Base-by-base conservation (phyloP, 768 basidiomycete genomes). In the Heimioporus sp. region DNA sequence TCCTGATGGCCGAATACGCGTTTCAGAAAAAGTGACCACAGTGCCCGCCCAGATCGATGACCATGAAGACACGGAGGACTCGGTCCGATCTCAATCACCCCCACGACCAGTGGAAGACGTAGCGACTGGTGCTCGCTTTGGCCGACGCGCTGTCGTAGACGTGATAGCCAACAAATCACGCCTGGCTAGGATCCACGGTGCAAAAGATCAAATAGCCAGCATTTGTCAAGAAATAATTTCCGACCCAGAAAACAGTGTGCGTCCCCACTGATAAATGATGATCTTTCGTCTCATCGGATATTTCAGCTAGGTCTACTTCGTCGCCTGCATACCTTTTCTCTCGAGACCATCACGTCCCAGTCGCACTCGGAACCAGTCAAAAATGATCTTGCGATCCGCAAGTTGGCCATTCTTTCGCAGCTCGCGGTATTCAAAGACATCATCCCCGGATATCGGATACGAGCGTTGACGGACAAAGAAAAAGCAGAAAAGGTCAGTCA, bases 361-460 rank as follows among this genome's bases (percentile, higher is more conserved):
- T 75, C 84, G 3, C 85, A 86, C 53, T 76, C 82, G 15, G 81
- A 86, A 30, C 85, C 88, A 3, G 74, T 98, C 9, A 62, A 72
- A 16, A 95, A 98, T 59, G 94, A 98, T 59, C 68, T 76, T 16
- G 72, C 88, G 31, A 88, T 99, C 57, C 84, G 96, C 55, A 90
- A 90, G 65, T 74, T 98, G 36, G 90, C 96, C 3, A 80, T 95
- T 43, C 74, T 98, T 37, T 96, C 93, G 12, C 87, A 96, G 63
- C 76, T 98, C 30, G 90, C 94, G 24, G 91, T 98, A 11, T 97
- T 92, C 79, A 94, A 92, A 65, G 97, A 99, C 68, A 82, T 98
- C 56, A 85, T 98, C 38, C 97, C 97, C 21, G 92, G 92, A 4
- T 99, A 98, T 70, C 87, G 94, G 54, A 96, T 99, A 66, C 92